Conservation (phyloP, 176 grass and related monocot species). For the Musa troglodytarum region DNA sequence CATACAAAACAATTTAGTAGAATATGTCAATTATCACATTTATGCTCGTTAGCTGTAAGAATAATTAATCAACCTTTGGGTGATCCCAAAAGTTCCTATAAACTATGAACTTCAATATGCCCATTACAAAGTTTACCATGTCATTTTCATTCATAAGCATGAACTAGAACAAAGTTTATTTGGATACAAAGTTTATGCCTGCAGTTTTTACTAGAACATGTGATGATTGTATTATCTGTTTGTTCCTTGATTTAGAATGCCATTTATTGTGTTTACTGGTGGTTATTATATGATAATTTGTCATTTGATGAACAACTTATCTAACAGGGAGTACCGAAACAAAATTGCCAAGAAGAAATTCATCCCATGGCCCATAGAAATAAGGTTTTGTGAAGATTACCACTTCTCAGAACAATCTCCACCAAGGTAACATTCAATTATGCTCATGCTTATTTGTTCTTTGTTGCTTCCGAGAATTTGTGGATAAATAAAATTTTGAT, state of each 20-base stretch:
- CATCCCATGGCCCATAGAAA: slow-evolving; percentile 85
- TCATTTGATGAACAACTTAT: slow-evolving; percentile 8
- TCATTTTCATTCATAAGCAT: too few species aligned
- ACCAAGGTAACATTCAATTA: slow-evolving; percentile 43
- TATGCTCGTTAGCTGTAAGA: too few species aligned
- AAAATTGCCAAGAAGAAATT: slow-evolving; percentile 64
- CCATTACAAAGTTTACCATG: too few species aligned
- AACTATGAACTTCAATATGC: too few species aligned
- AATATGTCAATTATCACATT: too few species aligned
- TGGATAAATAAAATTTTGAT: slow-evolving; percentile 5
- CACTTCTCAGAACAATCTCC: slow-evolving; percentile 46
- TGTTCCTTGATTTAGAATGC: background rate
- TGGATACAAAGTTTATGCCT: too few species aligned
- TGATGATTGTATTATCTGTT: background rate
- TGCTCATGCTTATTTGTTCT: background rate
- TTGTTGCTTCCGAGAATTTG: background rate
- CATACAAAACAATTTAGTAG: too few species aligned
- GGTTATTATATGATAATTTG: background rate
- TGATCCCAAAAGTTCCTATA: too few species aligned
- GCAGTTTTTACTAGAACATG: too few species aligned
- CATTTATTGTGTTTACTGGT: background rate
- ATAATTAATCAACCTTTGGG: too few species aligned
- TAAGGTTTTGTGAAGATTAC: slow-evolving; percentile 59
- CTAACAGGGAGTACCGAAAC: slow-evolving; percentile 72
- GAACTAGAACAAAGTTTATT: too few species aligned